Base-by-base conservation (phyloP, 2,329 filamentous ascomycete species). In the Samsoniella hepiali region DNA sequence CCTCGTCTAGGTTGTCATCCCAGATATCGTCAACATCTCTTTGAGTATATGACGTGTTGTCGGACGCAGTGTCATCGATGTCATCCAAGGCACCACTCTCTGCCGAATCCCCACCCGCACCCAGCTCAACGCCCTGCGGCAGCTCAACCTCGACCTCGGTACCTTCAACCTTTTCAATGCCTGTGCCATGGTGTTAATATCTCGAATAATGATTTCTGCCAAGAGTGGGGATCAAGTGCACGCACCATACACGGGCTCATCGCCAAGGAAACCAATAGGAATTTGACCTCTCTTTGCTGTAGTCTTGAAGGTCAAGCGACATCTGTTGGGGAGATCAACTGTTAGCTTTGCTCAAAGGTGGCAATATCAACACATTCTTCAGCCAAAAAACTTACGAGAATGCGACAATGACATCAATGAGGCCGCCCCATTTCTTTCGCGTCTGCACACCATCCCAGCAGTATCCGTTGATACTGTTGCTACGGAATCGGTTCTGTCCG, bases 141-240 rank as follows among this genome's bases (percentile, higher is more conserved):
- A 54, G 9, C 32, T 54, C 50, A 3, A 54, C 38, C 50, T 54
- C 50, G n/a, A 54, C 27, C 32, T 65, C 58, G 58, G 67, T 62
- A 65, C 68, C 56, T 72, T 71, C 65, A 66, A 68, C 70, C 69
- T 68, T 67, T 44, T 65, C 58, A 27, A 63, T 57, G 27, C 27
- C 47, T 50, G 2, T 7, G 6, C 8, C 1, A 31, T 31, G 7
- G 31, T 8, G 29, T 50, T n/a, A 50, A 27, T 47, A 47, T 5
- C 22, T 47, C 4, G 13, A 6, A 47, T 15, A 13, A 22, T 22
- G 22, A 22, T 22, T 22, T 22, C 11, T 47, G 11, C 34, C 9
- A 38, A 8, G 2, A 27, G 44, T 11, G 44, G 22, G 9, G 6
- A 13, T 47, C 22, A 6, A 3, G 10, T 5, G 34, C 13, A 50